Evolutionary conservation across 2,329 filamentous ascomycete genomes (phyloP).

Genomic region (Colletotrichum agaves): DNA sequence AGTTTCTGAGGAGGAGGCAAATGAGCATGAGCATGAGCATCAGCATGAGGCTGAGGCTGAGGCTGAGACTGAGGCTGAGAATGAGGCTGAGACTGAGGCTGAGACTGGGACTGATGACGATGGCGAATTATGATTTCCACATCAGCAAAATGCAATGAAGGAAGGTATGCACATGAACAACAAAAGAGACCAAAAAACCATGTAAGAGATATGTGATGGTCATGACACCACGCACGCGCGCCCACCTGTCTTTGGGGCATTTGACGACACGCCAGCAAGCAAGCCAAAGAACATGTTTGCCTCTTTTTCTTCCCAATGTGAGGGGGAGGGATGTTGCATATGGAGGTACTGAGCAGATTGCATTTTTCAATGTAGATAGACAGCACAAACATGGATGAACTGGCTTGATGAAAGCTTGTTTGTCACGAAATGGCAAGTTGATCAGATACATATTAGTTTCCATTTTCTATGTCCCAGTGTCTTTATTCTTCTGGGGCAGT

Average conservation of each 20-base stretch:
- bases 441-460: too few species aligned
- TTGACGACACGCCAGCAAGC: neutral
- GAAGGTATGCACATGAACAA: neutral
- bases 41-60: too few species aligned
- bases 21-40: too few species aligned
- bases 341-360: constrained; percentile 1
- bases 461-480: too few species aligned
- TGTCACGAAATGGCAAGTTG: neutral
- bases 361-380: constrained; percentile 1
- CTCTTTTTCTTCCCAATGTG: neutral
- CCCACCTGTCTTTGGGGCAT: neutral
- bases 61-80: neutral
- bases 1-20: neutral
- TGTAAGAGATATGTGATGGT: constrained; percentile 1
- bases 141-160: neutral
- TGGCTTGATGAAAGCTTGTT: neutral
- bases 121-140: constrained; percentile 12
- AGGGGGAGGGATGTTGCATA: neutral
- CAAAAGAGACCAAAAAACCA: neutral
- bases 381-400: neutral
- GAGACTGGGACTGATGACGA: neutral
- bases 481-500: too few species aligned
- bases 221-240: neutral
- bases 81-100: neutral
- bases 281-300: neutral